These are phyloP conservation scores for Selaginella moellendorffii DNA, from an alignment of 75 land plant genomes.

Conservation along the genomic window DNA sequence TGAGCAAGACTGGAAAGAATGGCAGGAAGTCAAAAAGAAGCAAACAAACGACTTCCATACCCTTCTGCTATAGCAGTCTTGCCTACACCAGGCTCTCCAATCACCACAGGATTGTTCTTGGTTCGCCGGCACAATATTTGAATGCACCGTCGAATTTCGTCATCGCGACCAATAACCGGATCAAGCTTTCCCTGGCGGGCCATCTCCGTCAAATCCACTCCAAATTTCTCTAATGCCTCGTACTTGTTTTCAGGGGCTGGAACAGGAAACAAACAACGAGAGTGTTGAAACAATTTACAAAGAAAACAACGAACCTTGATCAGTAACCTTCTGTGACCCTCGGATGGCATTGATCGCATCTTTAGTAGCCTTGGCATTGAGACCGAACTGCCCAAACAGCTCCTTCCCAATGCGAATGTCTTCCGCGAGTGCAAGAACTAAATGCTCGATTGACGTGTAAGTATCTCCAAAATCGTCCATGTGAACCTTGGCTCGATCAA, in stretches of 20 bases:
- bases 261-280: not conserved
- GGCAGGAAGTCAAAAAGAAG: not conserved
- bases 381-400: slow-evolving; percentile 40
- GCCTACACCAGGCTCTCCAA: slow-evolving; percentile 92
- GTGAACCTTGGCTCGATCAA: slow-evolving; percentile 43
- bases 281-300: not conserved
- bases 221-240: slow-evolving; percentile 71
- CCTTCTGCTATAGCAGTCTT: slow-evolving; percentile 92
- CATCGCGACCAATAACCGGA: slow-evolving; percentile 89
- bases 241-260: slow-evolving; percentile 81
- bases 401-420: slow-evolving; percentile 63
- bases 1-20: slow-evolving; percentile 11
- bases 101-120: slow-evolving; percentile 85
- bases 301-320: slow-evolving; percentile 37
- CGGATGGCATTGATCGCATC: slow-evolving; percentile 46
- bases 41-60: slow-evolving; percentile 19
- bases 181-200: slow-evolving; percentile 70
- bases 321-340: slow-evolving; percentile 64
- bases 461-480: slow-evolving; percentile 63
- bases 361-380: slow-evolving; percentile 32
- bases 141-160: slow-evolving; percentile 73
- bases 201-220: slow-evolving; percentile 61
- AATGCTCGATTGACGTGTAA: slow-evolving; percentile 71
- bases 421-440: slow-evolving; percentile 39
- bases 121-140: slow-evolving; percentile 77